Evolutionary conservation across 148 eudicot genomes (phyloP), one percentile per base, ranked within the genome.

Genomic region (Silene conica): DNA sequence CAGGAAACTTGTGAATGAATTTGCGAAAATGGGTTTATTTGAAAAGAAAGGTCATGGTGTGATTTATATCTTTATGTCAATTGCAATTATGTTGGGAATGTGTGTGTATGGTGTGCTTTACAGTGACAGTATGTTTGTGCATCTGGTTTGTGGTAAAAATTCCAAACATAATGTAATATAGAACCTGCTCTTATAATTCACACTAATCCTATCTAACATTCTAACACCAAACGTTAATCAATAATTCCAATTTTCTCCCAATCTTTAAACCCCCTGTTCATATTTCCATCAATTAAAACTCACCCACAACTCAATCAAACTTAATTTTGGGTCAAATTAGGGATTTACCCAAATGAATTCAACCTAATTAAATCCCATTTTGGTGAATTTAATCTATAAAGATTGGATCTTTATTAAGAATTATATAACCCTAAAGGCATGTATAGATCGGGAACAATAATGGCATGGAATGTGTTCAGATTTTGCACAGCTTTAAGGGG

Each of bases 401-500:
- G 54, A 14, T 68, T 45, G 61, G 34, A 22, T 56, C 62, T 57
- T 38, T 25, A 67, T 41, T 67, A 2, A 12, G 22, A 10, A 0
- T 60, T 52, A 23, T 50, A 12, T 22, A 41, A n/a, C 6, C 34
- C 34, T 20, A 56, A 74, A 80, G 73, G 75, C 71, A 91, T 91
- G 97, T 78, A 89, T 82, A 92, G 94, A 92, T 92, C 97, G 66
- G 96, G 96, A 13, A 78, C 90, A 46, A 88, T 86, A 74, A 95
- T 95, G 99, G 97, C 97, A 58, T 95, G 97, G 97, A 92, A 95
- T 79, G 97, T 95, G 68, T 95, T 95, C 89, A 89, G 78, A 66
- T 95, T 95, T 75, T 95, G 99, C 31, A 90, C 96, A 71, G 97
- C 99, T 11, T 70, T 95, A 7, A 74, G 87, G 55, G 99, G 96